phyloP scores from a whole-genome alignment of 495 filamentous ascomycete species.

The Penicillium simplicissimum region DNA sequence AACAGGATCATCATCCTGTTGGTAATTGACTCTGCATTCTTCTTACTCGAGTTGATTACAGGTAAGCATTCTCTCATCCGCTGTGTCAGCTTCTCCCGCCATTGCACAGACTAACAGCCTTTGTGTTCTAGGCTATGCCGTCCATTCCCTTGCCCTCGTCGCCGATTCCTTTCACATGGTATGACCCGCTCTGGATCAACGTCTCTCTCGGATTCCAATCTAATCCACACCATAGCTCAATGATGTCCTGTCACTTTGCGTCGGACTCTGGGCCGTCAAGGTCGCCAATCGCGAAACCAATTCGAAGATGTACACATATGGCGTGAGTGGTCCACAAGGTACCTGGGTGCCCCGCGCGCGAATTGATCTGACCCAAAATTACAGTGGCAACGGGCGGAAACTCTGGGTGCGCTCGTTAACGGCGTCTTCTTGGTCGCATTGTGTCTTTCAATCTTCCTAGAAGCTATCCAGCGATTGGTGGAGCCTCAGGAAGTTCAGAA shows the following conservation, averaged over 20 bases:
- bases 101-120: slow-evolving; percentile 15
- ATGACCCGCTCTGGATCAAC: slow-evolving; percentile 23
- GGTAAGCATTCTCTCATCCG: slow-evolving; percentile 45
- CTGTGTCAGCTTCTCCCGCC: background rate
- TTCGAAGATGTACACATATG: slow-evolving; percentile 90
- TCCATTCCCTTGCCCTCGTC: slow-evolving; percentile 88
- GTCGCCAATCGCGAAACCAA: slow-evolving; percentile 74
- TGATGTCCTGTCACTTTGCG: slow-evolving; percentile 90
- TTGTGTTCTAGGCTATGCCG: slow-evolving; percentile 61
- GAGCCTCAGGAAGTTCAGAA: slow-evolving; percentile 84
- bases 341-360: slow-evolving; percentile 7
- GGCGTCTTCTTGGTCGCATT: slow-evolving; percentile 95
- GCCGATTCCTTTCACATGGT: slow-evolving; percentile 99
- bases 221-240: slow-evolving; percentile 59
- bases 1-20: slow-evolving; percentile 90
- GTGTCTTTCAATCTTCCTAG: slow-evolving; percentile 92
- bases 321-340: slow-evolving; percentile 55
- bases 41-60: slow-evolving; percentile 80
- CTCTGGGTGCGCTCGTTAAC: slow-evolving; percentile 91
- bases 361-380: slow-evolving; percentile 30
- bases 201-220: background rate
- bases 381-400: slow-evolving; percentile 97
- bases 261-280: slow-evolving; percentile 94
- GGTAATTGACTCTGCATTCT: slow-evolving; percentile 85
- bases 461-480: slow-evolving; percentile 85